Evolutionary conservation across 164 flowering plant species (phyloP).

Genomic region (Magnolia officinalis): DNA sequence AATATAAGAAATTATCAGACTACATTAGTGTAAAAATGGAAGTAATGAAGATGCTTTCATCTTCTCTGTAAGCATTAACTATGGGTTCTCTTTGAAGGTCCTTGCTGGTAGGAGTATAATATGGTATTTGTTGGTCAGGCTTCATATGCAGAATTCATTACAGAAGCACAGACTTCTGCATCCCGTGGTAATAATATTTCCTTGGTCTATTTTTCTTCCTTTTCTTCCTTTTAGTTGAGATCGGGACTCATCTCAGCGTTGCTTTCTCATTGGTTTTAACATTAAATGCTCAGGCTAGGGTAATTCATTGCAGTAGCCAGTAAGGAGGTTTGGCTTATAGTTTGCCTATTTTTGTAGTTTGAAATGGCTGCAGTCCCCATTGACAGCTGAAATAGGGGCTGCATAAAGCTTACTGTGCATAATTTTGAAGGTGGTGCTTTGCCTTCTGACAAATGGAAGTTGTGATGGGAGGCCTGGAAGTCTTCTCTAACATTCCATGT

Average conservation of each 20-base stretch:
- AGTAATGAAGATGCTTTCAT: constrained; percentile 25
- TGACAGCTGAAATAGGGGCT: too few species aligned
- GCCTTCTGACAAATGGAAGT: too few species aligned
- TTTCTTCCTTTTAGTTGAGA: background rate
- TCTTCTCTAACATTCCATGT: too few species aligned
- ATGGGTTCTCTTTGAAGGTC: background rate
- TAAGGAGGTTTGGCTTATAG: too few species aligned
- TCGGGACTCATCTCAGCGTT: background rate
- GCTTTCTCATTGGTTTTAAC: background rate
- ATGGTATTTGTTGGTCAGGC: constrained; percentile 35
- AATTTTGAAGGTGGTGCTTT: too few species aligned
- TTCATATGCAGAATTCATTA: constrained; percentile 56
- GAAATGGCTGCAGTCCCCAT: too few species aligned
- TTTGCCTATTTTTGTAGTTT: too few species aligned
- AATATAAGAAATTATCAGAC: constrained; percentile 56
- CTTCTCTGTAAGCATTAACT: background rate
- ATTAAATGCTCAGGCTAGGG: too few species aligned
- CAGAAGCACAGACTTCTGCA: constrained; percentile 55
- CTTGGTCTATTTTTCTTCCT: background rate
- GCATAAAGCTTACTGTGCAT: too few species aligned
- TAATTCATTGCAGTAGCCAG: too few species aligned
- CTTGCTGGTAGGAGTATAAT: background rate
- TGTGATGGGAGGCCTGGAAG: too few species aligned
- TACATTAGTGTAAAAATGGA: constrained; percentile 48
- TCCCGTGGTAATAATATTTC: constrained; percentile 42